Percentiles rank a stretch among this genome's conserved stretches.
Evolutionary conservation across 164 flowering plant genomes (phyloP).

Genomic region (Magnolia kwangsiensis): DNA sequence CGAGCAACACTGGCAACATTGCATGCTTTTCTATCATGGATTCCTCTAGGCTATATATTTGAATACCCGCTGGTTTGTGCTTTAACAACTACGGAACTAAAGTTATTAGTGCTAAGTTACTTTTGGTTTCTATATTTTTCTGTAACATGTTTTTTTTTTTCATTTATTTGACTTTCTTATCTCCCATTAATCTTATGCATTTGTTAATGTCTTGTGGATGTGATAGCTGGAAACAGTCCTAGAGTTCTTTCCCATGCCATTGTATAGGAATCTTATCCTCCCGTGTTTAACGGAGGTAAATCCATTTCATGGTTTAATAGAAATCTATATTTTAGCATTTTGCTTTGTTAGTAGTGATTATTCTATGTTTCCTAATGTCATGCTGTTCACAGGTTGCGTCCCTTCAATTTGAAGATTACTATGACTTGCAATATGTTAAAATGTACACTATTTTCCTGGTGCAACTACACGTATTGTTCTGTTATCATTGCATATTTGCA

Average conservation of each 20-base stretch:
- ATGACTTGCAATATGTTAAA: slow-evolving; percentile 67
- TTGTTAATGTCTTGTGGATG: slow-evolving; percentile 3
- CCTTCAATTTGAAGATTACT: slow-evolving; percentile 79
- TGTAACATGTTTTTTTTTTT: background rate
- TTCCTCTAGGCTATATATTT: slow-evolving; percentile 95
- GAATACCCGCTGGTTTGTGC: slow-evolving; percentile 89
- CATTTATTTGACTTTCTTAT: background rate
- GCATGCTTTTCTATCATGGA: slow-evolving; percentile 99
- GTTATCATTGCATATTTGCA: background rate
- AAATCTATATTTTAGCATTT: background rate
- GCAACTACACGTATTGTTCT: slow-evolving; percentile 68
- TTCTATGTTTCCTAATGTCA: background rate
- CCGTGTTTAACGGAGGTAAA: slow-evolving; percentile 93
- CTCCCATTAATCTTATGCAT: background rate
- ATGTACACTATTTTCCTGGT: slow-evolving; percentile 80
- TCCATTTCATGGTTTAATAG: background rate
- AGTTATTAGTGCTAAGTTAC: background rate
- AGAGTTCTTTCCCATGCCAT: slow-evolving; percentile 70
- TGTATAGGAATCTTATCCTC: slow-evolving; percentile 87
- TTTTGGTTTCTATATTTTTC: background rate
- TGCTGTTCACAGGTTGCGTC: slow-evolving; percentile 70
- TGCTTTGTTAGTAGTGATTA: background rate
- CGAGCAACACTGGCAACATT: slow-evolving; percentile 89
- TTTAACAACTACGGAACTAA: background rate
- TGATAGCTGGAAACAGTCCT: slow-evolving; percentile 86